Conservation (phyloP, 2,329 filamentous ascomycete species). For the Aspergillus costaricaensis region DNA sequence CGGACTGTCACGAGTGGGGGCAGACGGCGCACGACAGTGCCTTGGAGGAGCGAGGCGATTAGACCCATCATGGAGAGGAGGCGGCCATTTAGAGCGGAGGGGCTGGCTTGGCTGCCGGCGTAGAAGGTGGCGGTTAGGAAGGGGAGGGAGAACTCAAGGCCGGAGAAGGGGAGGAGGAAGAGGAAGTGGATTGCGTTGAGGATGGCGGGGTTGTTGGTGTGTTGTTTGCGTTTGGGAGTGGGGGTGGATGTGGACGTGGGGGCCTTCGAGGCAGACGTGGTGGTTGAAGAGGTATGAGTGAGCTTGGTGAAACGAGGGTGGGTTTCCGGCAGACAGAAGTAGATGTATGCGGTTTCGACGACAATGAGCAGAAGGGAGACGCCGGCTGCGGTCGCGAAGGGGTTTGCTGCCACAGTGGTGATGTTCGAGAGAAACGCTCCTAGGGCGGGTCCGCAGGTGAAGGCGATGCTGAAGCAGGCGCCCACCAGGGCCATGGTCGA, state of each 20-base stretch:
- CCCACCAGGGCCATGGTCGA: slow-evolving; percentile 96
- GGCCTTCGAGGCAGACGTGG: slow-evolving; percentile 4
- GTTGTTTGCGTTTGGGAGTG: slow-evolving; percentile 32
- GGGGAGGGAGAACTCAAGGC: slow-evolving; percentile 95
- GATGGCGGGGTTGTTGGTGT: slow-evolving; percentile 80
- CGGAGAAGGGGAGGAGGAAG: slow-evolving; percentile 95
- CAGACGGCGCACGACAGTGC: slow-evolving; percentile 82
- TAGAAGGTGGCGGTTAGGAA: slow-evolving; percentile 98
- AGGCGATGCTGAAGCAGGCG: slow-evolving; percentile 94
- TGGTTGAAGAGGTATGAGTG: slow-evolving; percentile 27
- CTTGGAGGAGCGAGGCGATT: slow-evolving; percentile 88
- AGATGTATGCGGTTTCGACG: slow-evolving; percentile 84
- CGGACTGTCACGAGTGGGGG: slow-evolving; percentile 79
- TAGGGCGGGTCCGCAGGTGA: slow-evolving; percentile 91
- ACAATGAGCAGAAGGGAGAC: slow-evolving; percentile 85
- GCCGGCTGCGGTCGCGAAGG: slow-evolving; percentile 88
- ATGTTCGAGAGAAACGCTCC: slow-evolving; percentile 83
- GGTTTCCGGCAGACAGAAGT: slow-evolving; percentile 82
- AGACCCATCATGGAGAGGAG: slow-evolving; percentile 90
- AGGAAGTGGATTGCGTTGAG: slow-evolving; percentile 84
- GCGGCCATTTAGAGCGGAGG: slow-evolving; percentile 75
- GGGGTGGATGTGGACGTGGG: not conserved
- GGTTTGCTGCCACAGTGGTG: slow-evolving; percentile 78
- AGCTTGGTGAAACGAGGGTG: slow-evolving; percentile 59
- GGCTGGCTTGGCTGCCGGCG: slow-evolving; percentile 58